These are phyloP conservation scores for maize (Zea mays) DNA, from an alignment of 176 grass and related monocot species.

Conservation along the genomic window Zm-B73-REFERENCE-NAM-5.0 NC_050099.1:4422001-4422500, in stretches of 20 bases:
- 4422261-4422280: not conserved
- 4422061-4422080: not conserved
- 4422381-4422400: too few relatives aligned
- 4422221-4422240: conserved; percentile 27
- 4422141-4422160: conserved; percentile 78
- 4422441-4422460: too few relatives aligned
- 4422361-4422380: too few relatives aligned
- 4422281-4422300: too few relatives aligned
- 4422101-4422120: conserved; percentile 12
- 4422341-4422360: too few relatives aligned
- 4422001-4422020: conserved; percentile 91
- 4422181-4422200: conserved; percentile 85
- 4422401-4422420: too few relatives aligned
- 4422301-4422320: too few relatives aligned
- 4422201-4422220: conserved; percentile 78
- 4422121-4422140: conserved; percentile 87
- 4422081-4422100: not conserved
- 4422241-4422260: not conserved
- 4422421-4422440: too few relatives aligned
- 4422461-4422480: too few relatives aligned
- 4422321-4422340: too few relatives aligned
- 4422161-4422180: conserved; percentile 91
- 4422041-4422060: conserved; percentile 2
- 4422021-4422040: conserved; percentile 57
- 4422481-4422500: too few relatives aligned